phyloP scores from a whole-genome alignment of 2,329 filamentous ascomycete genomes.

The Fusarium sp. region DNA sequence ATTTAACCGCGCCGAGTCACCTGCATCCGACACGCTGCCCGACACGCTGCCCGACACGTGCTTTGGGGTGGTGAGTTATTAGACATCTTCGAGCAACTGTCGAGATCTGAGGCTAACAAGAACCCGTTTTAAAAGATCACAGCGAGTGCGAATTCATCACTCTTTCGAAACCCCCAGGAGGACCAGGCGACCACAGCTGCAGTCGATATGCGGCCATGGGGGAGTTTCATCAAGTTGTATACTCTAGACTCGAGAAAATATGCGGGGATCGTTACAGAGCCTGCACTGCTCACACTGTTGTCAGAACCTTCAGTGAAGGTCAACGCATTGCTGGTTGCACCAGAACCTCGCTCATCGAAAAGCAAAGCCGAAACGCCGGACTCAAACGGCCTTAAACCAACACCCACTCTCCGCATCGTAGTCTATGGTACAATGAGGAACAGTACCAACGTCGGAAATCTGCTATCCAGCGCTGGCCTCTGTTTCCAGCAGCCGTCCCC shows the following conservation, averaged over 20 bases:
- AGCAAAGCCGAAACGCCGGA: not conserved
- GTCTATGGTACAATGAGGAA: accelerated
- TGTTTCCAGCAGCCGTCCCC: not conserved
- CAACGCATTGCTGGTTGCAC: not conserved
- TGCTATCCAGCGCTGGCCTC: accelerated
- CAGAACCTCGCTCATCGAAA: not conserved
- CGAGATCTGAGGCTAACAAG: not conserved
- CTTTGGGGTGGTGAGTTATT: not conserved
- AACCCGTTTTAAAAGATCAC: not conserved
- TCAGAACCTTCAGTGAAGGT: not conserved
- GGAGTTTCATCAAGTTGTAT: not conserved
- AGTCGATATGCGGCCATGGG: not conserved
- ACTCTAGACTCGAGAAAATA: not conserved
- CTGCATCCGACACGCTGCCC: not conserved
- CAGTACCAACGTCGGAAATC: not conserved
- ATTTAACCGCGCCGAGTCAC: not conserved
- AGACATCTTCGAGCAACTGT: not conserved
- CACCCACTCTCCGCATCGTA: not conserved
- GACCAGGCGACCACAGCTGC: not conserved
- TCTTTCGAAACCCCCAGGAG: not conserved
- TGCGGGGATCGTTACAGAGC: not conserved
- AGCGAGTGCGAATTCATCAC: accelerated
- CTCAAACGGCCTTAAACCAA: not conserved
- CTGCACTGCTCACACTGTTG: not conserved
- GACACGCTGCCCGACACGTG: not conserved